Conservation (phyloP, 2,329 filamentous ascomycete species). For the Ilyonectria robusta region DNA sequence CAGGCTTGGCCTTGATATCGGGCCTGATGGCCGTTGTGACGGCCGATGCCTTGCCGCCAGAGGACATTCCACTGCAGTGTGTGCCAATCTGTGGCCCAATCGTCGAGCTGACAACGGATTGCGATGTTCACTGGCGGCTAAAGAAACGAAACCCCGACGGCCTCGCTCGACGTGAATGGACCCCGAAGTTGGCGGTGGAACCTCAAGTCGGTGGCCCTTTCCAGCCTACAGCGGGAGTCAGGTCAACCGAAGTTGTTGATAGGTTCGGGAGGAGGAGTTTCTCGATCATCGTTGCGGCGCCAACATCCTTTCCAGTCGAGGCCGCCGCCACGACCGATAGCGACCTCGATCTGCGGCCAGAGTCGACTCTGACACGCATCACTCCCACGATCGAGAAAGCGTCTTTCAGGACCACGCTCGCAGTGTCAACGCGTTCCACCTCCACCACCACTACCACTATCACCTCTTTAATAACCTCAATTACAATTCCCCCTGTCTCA, state of each 20-base stretch:
- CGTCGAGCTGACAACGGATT: constrained; percentile 58
- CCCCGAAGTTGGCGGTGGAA: constrained; percentile 41
- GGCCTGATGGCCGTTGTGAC: constrained; percentile 48
- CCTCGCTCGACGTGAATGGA: constrained; percentile 31
- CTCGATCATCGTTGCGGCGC: constrained; percentile 50
- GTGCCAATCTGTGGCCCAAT: constrained; percentile 60
- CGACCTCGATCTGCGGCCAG: constrained; percentile 28
- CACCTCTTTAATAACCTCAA: constrained; percentile 25
- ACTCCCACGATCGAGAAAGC: constrained; percentile 22
- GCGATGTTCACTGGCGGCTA: constrained; percentile 49
- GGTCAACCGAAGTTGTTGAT: constrained; percentile 6
- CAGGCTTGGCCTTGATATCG: constrained; percentile 46
- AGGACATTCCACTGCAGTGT: constrained; percentile 57
- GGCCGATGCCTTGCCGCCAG: constrained; percentile 51
- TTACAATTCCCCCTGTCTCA: neutral
- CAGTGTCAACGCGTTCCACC: constrained; percentile 19
- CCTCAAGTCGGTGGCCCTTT: constrained; percentile 16
- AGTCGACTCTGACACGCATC: constrained; percentile 22
- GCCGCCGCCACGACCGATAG: constrained; percentile 19
- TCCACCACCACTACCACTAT: constrained; percentile 23
- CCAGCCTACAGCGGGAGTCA: neutral
- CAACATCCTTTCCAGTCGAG: constrained; percentile 49
- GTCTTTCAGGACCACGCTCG: constrained; percentile 4
- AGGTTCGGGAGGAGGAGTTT: constrained; percentile 45
- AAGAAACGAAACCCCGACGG: constrained; percentile 44